Evolutionary conservation across 495 filamentous ascomycete species (phyloP).

Genomic region (Penicillium macrosclerotiorum): DNA sequence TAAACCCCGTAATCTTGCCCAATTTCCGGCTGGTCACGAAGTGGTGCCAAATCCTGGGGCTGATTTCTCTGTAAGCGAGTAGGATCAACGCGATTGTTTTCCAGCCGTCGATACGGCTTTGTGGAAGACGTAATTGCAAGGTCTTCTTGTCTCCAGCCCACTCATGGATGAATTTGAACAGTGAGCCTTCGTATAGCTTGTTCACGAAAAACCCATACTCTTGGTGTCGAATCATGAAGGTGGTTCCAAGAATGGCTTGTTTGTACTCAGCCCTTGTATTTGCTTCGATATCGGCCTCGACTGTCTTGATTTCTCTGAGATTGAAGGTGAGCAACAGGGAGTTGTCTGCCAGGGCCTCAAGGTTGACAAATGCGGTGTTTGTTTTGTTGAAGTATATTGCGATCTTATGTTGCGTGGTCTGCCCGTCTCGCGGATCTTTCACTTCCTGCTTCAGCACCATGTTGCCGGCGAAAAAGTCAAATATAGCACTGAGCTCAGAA

Average conservation of each 20-base stretch:
- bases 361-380: conserved; percentile 25
- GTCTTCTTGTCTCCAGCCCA: conserved; percentile 12
- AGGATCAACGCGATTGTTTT: conserved; percentile 31
- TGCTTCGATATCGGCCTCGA: not conserved
- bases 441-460: conserved; percentile 25
- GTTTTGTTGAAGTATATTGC: conserved; percentile 12
- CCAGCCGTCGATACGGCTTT: conserved; percentile 21
- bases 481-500: conserved; percentile 25
- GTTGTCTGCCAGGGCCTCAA: conserved; percentile 26
- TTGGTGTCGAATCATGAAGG: conserved; percentile 3
- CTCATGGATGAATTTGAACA: conserved; percentile 19
- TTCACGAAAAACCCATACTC: conserved; percentile 13
- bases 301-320: conserved; percentile 13
- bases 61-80: conserved; percentile 27
- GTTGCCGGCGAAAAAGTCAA: conserved; percentile 21
- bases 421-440: conserved; percentile 5
- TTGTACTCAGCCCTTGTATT: not conserved
- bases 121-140: conserved; percentile 25
- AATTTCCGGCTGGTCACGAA: conserved; percentile 12
- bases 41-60: conserved; percentile 21
- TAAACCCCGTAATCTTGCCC: conserved; percentile 18
- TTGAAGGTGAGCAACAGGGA: conserved; percentile 26
- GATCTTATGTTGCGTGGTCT: not conserved
- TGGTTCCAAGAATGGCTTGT: not conserved
- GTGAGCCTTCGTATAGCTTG: conserved; percentile 7